Conservation (phyloP, 768 basidiomycete species). For the Lactarius vividus region DNA sequence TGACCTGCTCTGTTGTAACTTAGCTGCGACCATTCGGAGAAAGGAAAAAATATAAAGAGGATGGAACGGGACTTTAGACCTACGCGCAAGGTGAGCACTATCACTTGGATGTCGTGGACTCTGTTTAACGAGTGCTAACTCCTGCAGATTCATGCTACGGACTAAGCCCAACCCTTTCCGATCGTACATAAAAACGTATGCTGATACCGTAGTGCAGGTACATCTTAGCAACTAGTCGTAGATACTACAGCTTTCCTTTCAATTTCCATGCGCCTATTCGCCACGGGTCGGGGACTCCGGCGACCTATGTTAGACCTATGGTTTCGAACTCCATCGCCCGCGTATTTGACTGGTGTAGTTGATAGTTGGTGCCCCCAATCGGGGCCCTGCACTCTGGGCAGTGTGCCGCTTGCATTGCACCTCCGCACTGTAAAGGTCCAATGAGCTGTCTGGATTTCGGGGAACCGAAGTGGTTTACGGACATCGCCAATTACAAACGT, state of each 20-base stretch:
- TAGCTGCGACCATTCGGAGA: no score
- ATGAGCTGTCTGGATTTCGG: conserved; percentile 6
- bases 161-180: no score
- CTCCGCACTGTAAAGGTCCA: conserved; percentile 49
- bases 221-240: no score
- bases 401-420: conserved; percentile 43
- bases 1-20: no score
- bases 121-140: no score
- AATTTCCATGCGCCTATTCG: conserved; percentile 27
- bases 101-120: no score
- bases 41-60: no score
- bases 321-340: conserved; percentile 47
- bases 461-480: conserved; percentile 13
- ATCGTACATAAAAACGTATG: no score
- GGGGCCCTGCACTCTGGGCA: conserved; percentile 59
- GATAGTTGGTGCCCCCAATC: conserved; percentile 51
- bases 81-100: no score
- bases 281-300: conserved; percentile 27
- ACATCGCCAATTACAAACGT: conserved; percentile 59
- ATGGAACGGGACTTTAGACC: no score
- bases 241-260: background rate
- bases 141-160: no score
- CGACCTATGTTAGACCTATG: conserved; percentile 34
- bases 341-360: conserved; percentile 43
- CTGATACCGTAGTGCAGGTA: no score